Base-by-base conservation (phyloP, 2,329 filamentous ascomycete species). In the Tolypocladium inflatum region DNA sequence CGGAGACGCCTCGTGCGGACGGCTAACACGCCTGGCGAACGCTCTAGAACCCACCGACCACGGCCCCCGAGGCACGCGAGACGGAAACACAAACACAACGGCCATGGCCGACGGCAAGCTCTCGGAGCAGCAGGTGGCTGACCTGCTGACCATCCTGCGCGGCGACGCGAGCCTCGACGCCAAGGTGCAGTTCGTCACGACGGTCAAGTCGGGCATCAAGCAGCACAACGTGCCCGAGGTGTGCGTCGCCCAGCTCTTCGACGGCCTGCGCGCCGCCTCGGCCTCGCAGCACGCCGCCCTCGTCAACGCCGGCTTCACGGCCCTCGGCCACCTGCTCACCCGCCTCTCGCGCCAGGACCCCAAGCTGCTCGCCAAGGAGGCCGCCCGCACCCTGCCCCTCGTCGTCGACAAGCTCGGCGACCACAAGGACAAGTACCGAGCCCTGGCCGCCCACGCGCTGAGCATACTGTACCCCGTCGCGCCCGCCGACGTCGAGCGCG, bases 331-430 rank as follows among this genome's bases (percentile, higher is more conserved):
- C 72, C 82, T 96, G 63, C 79, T 96, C 65, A 95, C 93, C 70
- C 87, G 93, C 59, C 79, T 97, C 60, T 87, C 86, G 61, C 86
- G 93, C 59, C 93, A 97, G 74, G 89, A 95, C 58, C 86, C 90
- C 60, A 88, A 88, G 68, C 79, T 84, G 62, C 77, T 91, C 59
- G 75, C 84, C 60, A 87, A 88, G 63, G 82, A 96, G 70, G 86
- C 86, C 3, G 80, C 82, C 55, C 81, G 84, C 62, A 86, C 91
- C 10, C 81, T 94, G 61, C 84, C 90, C 4, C 72, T 92, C 52
- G 80, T 97, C 57, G 77, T 91, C 58, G 93, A 97, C 58, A 89
- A 91, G 71, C 81, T 97, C 59, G 91, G 91, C 59, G 93, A 97
- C 70, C 84, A 84, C 63, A 93, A 93, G 71, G 92, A 97, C 69